Evolutionary conservation across 106 monocot genomes (phyloP), one percentile per base, ranked within the genome.

Genomic region (Acanthochlamys bracteata): DNA sequence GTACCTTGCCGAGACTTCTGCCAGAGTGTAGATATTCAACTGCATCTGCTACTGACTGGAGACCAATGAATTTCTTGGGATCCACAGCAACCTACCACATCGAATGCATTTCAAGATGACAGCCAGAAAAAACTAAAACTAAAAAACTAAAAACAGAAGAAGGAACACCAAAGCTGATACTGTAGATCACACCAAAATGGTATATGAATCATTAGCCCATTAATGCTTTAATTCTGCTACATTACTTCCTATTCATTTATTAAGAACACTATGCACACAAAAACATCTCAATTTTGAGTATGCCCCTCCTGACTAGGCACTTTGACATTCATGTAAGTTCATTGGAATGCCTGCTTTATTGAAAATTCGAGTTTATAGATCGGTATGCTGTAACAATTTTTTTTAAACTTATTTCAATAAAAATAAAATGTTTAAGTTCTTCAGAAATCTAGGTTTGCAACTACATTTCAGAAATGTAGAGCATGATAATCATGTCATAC

Each of bases 21-120:
- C 96, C 96, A 67, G 96, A 96, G 65, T 96, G 88, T 10, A 96
- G 90, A 72, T 98, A 79, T 52, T 98, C 96, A 49, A 98, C 96
- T 59, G 96, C 96, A 83, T 98, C 96, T 11, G 85, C 74, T 25
- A 91, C 96, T 17, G 96, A 88, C 13, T 63, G 59, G 52, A 98
- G 60, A 41, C 96, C 96, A 25, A 80, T 15, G 61, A 98, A 91
- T 59, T 76, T 68, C 52, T 74, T 86, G 10, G 91, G 84, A 80
- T 96, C 95, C 53, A 96, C 60, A 33, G 61, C 66, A 66, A 96
- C 82, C 95, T 96, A 56, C 21, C 22, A 47, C n/a, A 69, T 46
- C 45, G 14, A 46, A 46, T 10, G 45, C 14, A 46, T 14, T 46
- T n/a, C n/a, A n/a, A n/a, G n/a, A n/a, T n/a, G n/a, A n/a, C n/a